phyloP scores from a whole-genome alignment of 2,329 filamentous ascomycete species.

The Albifimbria verrucaria region DNA sequence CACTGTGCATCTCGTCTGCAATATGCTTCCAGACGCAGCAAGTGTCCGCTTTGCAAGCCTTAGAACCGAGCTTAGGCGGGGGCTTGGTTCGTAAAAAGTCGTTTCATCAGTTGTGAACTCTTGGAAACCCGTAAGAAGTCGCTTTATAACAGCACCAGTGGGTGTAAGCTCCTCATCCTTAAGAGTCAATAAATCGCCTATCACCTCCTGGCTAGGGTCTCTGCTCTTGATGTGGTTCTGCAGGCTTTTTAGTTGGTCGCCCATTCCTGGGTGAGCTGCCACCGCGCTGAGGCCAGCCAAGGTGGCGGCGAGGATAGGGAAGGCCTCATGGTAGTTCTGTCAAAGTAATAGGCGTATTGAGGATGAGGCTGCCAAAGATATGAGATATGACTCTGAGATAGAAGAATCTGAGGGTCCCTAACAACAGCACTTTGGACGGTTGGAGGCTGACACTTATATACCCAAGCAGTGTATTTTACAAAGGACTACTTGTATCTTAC shows the following conservation, averaged over 20 bases:
- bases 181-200: conserved; percentile 32
- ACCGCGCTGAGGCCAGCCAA: background rate
- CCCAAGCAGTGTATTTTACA: too few species aligned
- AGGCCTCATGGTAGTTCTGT: background rate
- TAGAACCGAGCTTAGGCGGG: background rate
- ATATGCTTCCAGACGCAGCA: conserved; percentile 39
- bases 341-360: background rate
- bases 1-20: conserved; percentile 26
- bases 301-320: background rate
- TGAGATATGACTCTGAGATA: background rate
- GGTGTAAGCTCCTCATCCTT: conserved; percentile 21
- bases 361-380: too few species aligned
- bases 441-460: too few species aligned
- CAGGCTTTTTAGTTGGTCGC: background rate
- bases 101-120: conserved; percentile 6
- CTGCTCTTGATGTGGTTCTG: background rate
- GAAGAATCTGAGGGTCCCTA: background rate
- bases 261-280: background rate
- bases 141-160: conserved; percentile 27
- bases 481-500: too few species aligned
- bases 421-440: too few species aligned
- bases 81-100: conserved; percentile 10
- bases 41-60: conserved; percentile 24
- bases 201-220: conserved; percentile 7
- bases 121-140: conserved; percentile 23